These are phyloP conservation scores for Talaromyces sp. DNA, from an alignment of 2,329 filamentous ascomycete genomes.

Conservation along the genomic window DNA sequence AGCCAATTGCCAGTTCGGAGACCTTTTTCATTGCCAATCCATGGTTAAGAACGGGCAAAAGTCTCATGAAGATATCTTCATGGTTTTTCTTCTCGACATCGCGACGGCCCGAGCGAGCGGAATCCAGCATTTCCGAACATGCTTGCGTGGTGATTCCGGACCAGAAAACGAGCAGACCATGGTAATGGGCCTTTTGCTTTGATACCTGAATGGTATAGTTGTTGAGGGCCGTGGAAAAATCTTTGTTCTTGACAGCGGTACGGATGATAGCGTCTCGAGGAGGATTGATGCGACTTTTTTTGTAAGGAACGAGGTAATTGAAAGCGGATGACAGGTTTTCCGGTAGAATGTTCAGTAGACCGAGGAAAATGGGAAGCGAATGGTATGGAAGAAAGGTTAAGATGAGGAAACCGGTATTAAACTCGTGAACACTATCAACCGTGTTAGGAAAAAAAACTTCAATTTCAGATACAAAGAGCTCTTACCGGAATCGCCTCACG, in stretches of 20 bases:
- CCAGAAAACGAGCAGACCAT: constrained; percentile 83
- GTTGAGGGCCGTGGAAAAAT: constrained; percentile 73
- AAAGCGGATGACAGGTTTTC: constrained; percentile 67
- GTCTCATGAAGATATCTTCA: constrained; percentile 68
- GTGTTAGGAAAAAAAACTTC: constrained; percentile 15
- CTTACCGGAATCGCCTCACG: constrained; percentile 79
- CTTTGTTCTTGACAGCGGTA: constrained; percentile 71
- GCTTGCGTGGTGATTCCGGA: constrained; percentile 82
- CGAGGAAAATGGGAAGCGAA: constrained; percentile 75
- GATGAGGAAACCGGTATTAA: constrained; percentile 74
- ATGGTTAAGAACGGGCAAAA: constrained; percentile 67
- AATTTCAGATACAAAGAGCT: neutral
- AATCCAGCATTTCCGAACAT: constrained; percentile 75
- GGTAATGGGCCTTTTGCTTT: constrained; percentile 66
- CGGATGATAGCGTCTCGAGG: constrained; percentile 80
- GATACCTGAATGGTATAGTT: constrained; percentile 72
- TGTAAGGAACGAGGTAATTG: constrained; percentile 81
- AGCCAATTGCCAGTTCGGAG: constrained; percentile 75
- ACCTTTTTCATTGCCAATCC: constrained; percentile 71
- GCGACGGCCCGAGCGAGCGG: constrained; percentile 67
- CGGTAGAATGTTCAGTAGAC: constrained; percentile 81
- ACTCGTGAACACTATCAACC: constrained; percentile 71
- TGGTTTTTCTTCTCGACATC: constrained; percentile 75
- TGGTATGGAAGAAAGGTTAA: constrained; percentile 93
- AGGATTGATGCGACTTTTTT: constrained; percentile 68